Base-by-base conservation (phyloP, 352 stramenopile species). In the Pythium graminicola region DNA sequence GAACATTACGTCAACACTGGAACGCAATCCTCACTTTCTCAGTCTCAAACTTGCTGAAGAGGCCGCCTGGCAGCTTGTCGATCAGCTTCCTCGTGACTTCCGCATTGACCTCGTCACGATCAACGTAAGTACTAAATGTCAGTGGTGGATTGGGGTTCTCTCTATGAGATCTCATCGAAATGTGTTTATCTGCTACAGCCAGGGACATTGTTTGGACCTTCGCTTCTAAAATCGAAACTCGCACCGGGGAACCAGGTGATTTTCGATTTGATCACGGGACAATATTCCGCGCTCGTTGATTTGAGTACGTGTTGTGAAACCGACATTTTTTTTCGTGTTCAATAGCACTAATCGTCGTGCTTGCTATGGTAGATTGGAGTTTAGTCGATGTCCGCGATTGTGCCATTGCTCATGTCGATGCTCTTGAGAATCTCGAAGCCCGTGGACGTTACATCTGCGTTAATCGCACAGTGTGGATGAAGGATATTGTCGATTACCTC, bases 11-110 rank as follows among this genome's bases (percentile, higher is more conserved):
- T 93, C 81, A 36, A 77, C 84, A 20, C 55, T 93, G 17, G 84
- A 93, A 57, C 76, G 80, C 10, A 91, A 95, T 62, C 84, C 84
- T 26, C 84, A 95, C 65, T 95, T 93, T 50, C 55, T 95, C 11
- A 93, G 81, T 47, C 66, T 95, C 16, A 95, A 95, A 43, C 69
- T 95, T 20, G 82, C 84, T 0, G 84, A 95, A 54, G 84, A 95
- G 66, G 82, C 82, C 17, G 81, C 81, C 14, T 93, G 84, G 81
- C 84, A 93, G 48, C 78, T 95, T 17, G 82, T 93, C 41, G 81
- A 95, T 55, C 83, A 95, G 50, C 64, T 93, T 6, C 81, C 81
- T 8, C 79, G 73, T 24, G 81, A 93, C 45, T 80, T 75, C 41
- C 72, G 81, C 20, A 89, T 94, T 54, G 78, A 93, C 67, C 67